Evolutionary conservation across 495 filamentous ascomycete species (phyloP).

Genomic region (Penicillium verhagenii): DNA sequence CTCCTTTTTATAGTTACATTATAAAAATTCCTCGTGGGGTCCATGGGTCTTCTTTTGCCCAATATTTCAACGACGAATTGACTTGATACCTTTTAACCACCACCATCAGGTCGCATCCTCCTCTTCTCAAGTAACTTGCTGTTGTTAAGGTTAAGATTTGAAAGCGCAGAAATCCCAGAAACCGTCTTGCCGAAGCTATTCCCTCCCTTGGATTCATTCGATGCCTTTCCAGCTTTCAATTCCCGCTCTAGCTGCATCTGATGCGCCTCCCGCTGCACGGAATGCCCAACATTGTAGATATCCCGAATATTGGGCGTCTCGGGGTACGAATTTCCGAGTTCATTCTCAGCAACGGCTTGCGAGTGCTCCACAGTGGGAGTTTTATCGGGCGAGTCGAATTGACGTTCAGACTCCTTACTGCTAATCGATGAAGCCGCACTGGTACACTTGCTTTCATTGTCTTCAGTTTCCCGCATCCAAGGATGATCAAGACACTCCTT

Average conservation of each 20-base stretch:
- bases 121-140: not conserved
- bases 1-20: too few species aligned
- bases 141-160: not conserved
- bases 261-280: not conserved
- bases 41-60: too few species aligned
- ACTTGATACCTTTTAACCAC: not conserved
- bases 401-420: not conserved
- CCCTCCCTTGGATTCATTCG: not conserved
- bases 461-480: conserved; percentile 60
- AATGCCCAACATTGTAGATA: not conserved
- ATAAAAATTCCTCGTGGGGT: too few species aligned
- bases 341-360: not conserved
- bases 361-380: not conserved
- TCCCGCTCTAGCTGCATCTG: not conserved
- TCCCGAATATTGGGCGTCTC: conserved; percentile 1
- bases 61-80: not conserved
- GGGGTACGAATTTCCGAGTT: not conserved
- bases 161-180: not conserved
- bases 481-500: conserved; percentile 70
- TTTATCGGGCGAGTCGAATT: not conserved
- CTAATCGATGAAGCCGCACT: not conserved
- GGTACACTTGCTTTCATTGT: conserved; percentile 53
- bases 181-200: not conserved
- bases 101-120: not conserved
- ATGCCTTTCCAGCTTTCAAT: not conserved